These are phyloP conservation scores for Tanozyma kutaoensis DNA, from an alignment of 805 yeast species.

Conservation along the genomic window DNA sequence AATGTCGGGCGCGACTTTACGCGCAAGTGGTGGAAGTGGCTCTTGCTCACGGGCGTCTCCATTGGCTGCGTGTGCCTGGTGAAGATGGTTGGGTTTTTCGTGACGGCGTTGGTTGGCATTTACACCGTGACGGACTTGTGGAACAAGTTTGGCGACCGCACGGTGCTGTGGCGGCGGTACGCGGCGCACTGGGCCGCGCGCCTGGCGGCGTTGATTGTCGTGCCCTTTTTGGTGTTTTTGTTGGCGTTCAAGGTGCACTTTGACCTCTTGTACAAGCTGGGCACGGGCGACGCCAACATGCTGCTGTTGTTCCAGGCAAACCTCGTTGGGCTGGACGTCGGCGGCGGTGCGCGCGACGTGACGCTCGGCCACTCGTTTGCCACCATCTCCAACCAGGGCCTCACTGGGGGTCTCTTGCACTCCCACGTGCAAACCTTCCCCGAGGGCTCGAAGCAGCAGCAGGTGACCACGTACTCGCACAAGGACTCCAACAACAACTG, in stretches of 20 bases:
- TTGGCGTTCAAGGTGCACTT: conserved; percentile 65
- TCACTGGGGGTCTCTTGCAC: conserved; percentile 32
- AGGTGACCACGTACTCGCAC: conserved; percentile 32
- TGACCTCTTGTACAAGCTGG: conserved; percentile 57
- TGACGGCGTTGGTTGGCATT: conserved; percentile 77
- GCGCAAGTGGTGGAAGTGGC: conserved; percentile 90
- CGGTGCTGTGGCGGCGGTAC: conserved; percentile 37
- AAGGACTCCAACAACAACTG: conserved; percentile 32
- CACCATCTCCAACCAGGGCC: conserved; percentile 28
- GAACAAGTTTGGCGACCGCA: conserved; percentile 63
- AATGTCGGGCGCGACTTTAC: conserved; percentile 33
- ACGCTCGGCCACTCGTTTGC: conserved; percentile 34
- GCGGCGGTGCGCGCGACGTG: conserved; percentile 58
- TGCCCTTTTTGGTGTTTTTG: conserved; percentile 53
- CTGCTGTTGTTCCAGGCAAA: conserved; percentile 75
- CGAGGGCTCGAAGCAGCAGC: conserved; percentile 34
- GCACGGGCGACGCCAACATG: conserved; percentile 74
- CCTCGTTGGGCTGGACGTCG: conserved; percentile 51
- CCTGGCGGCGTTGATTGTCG: conserved; percentile 42
- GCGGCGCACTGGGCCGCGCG: conserved; percentile 56
- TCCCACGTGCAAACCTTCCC: conserved; percentile 34
- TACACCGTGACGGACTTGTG: conserved; percentile 84
- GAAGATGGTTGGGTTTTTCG: conserved; percentile 93
- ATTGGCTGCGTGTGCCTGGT: conserved; percentile 89
- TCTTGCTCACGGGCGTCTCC: conserved; percentile 66